Conservation (phyloP, 768 basidiomycete species). For the Hypholoma fasciculare region DNA sequence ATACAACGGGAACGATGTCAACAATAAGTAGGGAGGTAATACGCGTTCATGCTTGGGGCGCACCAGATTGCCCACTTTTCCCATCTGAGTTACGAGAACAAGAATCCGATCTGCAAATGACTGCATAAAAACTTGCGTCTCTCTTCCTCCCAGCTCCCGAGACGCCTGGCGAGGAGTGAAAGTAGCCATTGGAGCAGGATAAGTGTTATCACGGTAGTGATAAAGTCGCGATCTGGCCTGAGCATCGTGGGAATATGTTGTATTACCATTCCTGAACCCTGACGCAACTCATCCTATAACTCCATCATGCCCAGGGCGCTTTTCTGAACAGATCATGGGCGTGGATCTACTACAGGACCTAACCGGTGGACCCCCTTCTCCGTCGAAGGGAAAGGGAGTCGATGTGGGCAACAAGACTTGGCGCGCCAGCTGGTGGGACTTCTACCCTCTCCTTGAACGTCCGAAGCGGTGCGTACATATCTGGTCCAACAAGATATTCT, state of each 20-base stretch:
- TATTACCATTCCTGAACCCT: background rate
- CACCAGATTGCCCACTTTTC: constrained; percentile 89
- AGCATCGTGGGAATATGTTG: constrained; percentile 1
- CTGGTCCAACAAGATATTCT: background rate
- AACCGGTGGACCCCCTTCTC: constrained; percentile 9
- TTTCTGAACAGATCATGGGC: background rate
- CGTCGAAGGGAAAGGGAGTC: constrained; percentile 46
- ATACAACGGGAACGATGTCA: constrained; percentile 1
- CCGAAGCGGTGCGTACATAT: constrained; percentile 46
- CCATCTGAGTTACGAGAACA: constrained; percentile 87
- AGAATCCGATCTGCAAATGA: constrained; percentile 77
- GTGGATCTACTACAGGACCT: constrained; percentile 14
- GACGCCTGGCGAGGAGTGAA: constrained; percentile 52
- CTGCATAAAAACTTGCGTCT: constrained; percentile 79
- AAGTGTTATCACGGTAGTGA: background rate
- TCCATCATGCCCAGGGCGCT: background rate
- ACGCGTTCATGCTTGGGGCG: constrained; percentile 14
- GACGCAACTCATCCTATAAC: background rate
- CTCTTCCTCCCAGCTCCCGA: constrained; percentile 50
- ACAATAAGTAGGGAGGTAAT: background rate
- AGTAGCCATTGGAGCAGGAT: constrained; percentile 18
- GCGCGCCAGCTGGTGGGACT: constrained; percentile 76
- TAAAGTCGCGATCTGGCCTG: background rate
- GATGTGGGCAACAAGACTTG: constrained; percentile 38
- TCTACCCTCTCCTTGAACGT: constrained; percentile 59